These are phyloP conservation scores for Teunomyces funiuensis DNA, from an alignment of 805 yeast genomes.

Conservation along the genomic window DNA sequence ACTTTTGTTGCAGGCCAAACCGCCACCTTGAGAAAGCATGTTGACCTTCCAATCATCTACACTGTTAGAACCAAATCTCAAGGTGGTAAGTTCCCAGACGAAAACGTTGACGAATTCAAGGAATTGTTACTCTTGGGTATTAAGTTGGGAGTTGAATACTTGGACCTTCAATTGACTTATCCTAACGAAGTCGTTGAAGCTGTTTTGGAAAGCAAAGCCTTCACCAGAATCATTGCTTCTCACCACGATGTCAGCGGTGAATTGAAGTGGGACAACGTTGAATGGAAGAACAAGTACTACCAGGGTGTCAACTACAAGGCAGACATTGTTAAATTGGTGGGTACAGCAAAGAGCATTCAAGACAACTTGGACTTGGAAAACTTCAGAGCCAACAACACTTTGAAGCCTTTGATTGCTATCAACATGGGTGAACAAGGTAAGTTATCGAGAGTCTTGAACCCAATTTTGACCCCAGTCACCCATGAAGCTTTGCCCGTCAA, in stretches of 20 bases:
- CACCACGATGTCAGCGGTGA: conserved; percentile 71
- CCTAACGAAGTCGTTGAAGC: conserved; percentile 56
- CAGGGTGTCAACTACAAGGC: conserved; percentile 64
- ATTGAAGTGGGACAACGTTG: conserved; percentile 63
- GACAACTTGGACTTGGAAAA: conserved; percentile 74
- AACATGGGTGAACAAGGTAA: conserved; percentile 79
- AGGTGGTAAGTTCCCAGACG: conserved; percentile 80
- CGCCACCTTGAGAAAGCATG: conserved; percentile 62
- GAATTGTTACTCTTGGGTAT: conserved; percentile 60
- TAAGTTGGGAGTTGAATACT: conserved; percentile 74
- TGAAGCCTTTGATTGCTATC: conserved; percentile 73
- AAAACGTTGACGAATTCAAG: conserved; percentile 46
- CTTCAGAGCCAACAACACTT: conserved; percentile 58
- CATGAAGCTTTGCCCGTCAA: conserved; percentile 63
- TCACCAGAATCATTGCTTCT: conserved; percentile 77
- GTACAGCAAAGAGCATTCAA: conserved; percentile 59
- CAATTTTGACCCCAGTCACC: conserved; percentile 79
- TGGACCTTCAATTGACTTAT: conserved; percentile 76
- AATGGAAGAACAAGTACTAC: conserved; percentile 73
- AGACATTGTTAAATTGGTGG: conserved; percentile 82
- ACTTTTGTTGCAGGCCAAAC: conserved; percentile 72
- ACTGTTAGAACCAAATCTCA: conserved; percentile 77
- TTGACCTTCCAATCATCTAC: conserved; percentile 73
- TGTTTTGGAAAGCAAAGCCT: conserved; percentile 52
- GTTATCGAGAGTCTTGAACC: conserved; percentile 75